Evolutionary conservation across 2,329 filamentous ascomycete species (phyloP), one percentile per base, ranked within the genome.

Genomic region (Alternaria postmessia): DNA sequence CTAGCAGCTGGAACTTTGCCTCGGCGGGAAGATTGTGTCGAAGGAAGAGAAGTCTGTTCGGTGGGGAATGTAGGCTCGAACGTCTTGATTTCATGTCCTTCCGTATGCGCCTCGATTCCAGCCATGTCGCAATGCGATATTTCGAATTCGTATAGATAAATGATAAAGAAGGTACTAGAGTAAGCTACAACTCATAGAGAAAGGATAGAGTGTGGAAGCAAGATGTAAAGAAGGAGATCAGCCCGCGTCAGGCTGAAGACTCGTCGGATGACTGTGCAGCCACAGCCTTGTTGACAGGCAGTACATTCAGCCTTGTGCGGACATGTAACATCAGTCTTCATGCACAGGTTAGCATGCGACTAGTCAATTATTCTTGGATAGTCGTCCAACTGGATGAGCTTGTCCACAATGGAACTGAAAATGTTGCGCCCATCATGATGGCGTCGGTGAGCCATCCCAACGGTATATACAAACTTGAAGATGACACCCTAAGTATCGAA

Each of bases 401-500:
- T 7, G 34, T n/a, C 6, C 5, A 14, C 34, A n/a, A 7, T 38
- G 34, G 34, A n/a, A 38, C 14, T 14, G 34, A 14, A 38, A n/a
- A 2, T 3, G 34, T 16, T 38, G 34, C 34, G 34, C 34, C 6
- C 7, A 14, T 16, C 32, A 0, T 16, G 11, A 14, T 38, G 6
- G 5, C 34, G 6, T 38, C 2, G 14, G 14, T 16, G 5, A 38
- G 34, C 14, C 14, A 14, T n/a, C 34, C 5, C 16, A n/a, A 0
- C 16, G 14, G 5, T 3, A 0, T 7, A 0, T 38, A 1, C 12
- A 1, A 8, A 0, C 32, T 34, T 14, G 0, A 16, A 34, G 4
- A 34, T 14, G 12, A 14, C 34, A 4, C 7, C 16, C 6, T 3
- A n/a, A n/a, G 34, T 38, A 14, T n/a, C 6, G 4, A 2, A 8